A percentile compares a stretch with the other conserved stretches of the same genome.
Evolutionary conservation across 2,329 filamentous ascomycete species (phyloP).

Genomic region (Neoascochyta sp.): DNA sequence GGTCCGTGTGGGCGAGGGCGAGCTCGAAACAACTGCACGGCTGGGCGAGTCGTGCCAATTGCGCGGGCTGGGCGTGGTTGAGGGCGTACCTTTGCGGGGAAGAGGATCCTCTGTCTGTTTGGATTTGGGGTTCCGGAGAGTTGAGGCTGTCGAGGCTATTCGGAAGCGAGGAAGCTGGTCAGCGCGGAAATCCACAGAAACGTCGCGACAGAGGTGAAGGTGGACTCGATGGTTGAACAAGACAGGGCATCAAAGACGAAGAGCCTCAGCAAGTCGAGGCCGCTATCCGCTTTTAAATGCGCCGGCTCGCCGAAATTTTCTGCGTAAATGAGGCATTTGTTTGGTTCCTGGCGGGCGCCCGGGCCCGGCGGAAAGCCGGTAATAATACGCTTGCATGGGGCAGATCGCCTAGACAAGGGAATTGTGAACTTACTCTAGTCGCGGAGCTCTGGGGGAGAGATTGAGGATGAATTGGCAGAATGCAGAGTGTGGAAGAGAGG

Average conservation of each 20-base stretch:
- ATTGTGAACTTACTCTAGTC: slow-evolving; percentile 27
- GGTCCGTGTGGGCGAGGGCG: slow-evolving; percentile 6
- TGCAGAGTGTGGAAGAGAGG: slow-evolving; percentile 10
- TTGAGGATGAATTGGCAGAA: slow-evolving; percentile 6
- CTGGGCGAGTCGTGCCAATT: slow-evolving; percentile 13
- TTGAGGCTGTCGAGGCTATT: slow-evolving; percentile 26
- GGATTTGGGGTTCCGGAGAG: slow-evolving; percentile 12
- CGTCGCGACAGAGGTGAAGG: slow-evolving; percentile 22
- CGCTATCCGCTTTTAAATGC: slow-evolving; percentile 30
- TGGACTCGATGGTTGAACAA: slow-evolving; percentile 24
- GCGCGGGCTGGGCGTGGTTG: slow-evolving; percentile 10
- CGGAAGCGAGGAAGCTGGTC: slow-evolving; percentile 25
- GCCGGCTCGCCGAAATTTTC: slow-evolving; percentile 32
- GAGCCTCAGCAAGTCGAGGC: slow-evolving; percentile 14
- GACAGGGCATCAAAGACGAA: slow-evolving; percentile 29
- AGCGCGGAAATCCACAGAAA: slow-evolving; percentile 26
- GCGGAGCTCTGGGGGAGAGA: slow-evolving; percentile 13
- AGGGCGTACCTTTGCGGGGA: slow-evolving; percentile 34
- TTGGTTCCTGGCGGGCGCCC: slow-evolving; percentile 23
- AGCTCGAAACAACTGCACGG: slow-evolving; percentile 10
- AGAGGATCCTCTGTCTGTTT: slow-evolving; percentile 16
- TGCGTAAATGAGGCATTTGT: slow-evolving; percentile 37
- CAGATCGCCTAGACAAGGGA: slow-evolving; percentile 17
- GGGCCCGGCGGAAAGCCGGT: slow-evolving; percentile 30
- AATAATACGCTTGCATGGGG: slow-evolving; percentile 21